These are phyloP conservation scores for Cucurbitaria berberidis DNA, from an alignment of 2,329 filamentous ascomycete species.

Conservation along the genomic window DNA sequence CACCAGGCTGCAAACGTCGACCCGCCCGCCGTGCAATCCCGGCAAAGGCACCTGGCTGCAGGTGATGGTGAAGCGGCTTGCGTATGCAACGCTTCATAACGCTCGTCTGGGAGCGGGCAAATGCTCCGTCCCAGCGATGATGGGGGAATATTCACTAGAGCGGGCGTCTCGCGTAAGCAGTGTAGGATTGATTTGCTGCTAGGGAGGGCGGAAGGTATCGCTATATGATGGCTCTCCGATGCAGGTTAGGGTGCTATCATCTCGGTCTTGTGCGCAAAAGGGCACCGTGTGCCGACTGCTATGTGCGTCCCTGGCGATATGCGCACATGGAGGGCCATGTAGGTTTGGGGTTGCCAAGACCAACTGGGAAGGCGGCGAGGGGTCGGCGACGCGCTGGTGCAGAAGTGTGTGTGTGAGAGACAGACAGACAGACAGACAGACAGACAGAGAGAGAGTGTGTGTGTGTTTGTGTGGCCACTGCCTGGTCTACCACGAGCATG, in stretches of 20 bases:
- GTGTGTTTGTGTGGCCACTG: too few relatives aligned
- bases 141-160: slow-evolving; percentile 15
- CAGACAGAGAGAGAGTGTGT: too few relatives aligned
- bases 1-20: slow-evolving; percentile 8
- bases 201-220: slow-evolving; percentile 25
- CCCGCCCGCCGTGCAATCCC: slow-evolving; percentile 8
- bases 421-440: too few relatives aligned
- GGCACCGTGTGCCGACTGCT: slow-evolving; percentile 18
- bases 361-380: neutral
- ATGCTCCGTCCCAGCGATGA: slow-evolving; percentile 17
- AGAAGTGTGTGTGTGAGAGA: neutral
- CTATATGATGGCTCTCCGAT: slow-evolving; percentile 3
- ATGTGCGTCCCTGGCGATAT: neutral
- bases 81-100: slow-evolving; percentile 12
- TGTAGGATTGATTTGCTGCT: slow-evolving; percentile 15
- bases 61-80: slow-evolving; percentile 14
- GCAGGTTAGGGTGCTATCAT: slow-evolving; percentile 13
- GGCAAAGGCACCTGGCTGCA: slow-evolving; percentile 24
- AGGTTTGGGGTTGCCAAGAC: neutral
- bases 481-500: slow-evolving; percentile 14
- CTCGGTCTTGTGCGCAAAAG: slow-evolving; percentile 18
- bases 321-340: neutral
- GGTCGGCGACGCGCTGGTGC: neutral
- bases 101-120: slow-evolving; percentile 13
- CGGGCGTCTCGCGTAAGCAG: slow-evolving; percentile 29